Base-by-base conservation (phyloP, 805 yeast genomes). In the Ogataea nitratoaversa region DNA sequence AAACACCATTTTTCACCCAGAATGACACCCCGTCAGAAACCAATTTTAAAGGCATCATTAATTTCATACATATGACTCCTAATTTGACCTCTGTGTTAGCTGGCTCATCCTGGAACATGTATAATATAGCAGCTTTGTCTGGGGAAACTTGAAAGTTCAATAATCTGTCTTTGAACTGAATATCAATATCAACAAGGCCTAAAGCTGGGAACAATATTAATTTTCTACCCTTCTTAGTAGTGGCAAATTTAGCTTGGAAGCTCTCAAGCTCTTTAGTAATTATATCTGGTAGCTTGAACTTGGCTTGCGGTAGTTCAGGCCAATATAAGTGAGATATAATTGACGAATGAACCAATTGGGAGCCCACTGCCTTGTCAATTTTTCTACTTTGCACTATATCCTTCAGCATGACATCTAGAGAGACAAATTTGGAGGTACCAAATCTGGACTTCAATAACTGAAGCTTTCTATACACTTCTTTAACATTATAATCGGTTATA, bases 331-430 rank as follows among this genome's bases (percentile, higher is more conserved):
- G 77, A 1, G 96, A 88, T 9, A 91, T 63, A 16, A 88, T 69
- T 3, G 82, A 70, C 0, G 86, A 76, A 38, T 76, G 77, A 24
- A 81, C 65, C 2, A 45, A 43, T 5, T 50, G 42, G 12, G 60
- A 47, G 34, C 20, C 46, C 14, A 76, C 62, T 5, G 53, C 42
- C 3, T 44, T 41, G 47, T 79, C 77, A 8, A 77, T 58, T 3
- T 53, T 50, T 39, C 69, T 65, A 49, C 95, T 82, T 20, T 75
- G 76, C 16, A 65, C 55, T 8, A 89, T 70, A 58, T 88, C 96
- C 30, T 73, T 63, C 14, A 89, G 68, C 98, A 93, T 93, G 8
- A 91, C 87, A 53, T 86, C 95, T 37, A 89, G 67, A 19, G 78
- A 76, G 37, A 73, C 75, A 49, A 90, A 73, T 40, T 80, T 84